Evolutionary conservation across 139 green algal species (phyloP).

Genomic region (Volvox africanus): DNA sequence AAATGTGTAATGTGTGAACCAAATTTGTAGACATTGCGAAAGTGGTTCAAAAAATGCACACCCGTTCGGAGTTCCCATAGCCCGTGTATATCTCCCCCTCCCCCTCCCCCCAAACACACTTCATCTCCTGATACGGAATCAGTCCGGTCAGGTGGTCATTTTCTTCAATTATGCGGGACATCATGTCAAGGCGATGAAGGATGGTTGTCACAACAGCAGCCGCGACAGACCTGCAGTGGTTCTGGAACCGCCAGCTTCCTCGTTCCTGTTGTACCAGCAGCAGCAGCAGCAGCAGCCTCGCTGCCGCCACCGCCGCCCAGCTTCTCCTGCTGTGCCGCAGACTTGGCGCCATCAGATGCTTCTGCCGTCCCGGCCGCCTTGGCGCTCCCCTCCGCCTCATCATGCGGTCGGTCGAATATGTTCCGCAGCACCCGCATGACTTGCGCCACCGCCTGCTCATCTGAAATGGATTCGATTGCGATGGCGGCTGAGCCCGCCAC

Average conservation of each 20-base stretch:
- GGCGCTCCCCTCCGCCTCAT: neutral
- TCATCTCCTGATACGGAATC: too few relatives aligned
- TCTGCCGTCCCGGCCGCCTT: neutral
- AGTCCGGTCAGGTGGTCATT: too few relatives aligned
- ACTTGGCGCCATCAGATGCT: neutral
- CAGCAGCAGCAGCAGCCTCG: neutral
- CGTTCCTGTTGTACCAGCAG: neutral
- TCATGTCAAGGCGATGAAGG: too few relatives aligned
- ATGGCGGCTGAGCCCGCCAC: conserved; percentile 80
- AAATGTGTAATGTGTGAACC: too few relatives aligned
- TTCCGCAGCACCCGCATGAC: conserved; percentile 84
- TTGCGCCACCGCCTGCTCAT: conserved; percentile 65
- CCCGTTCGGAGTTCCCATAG: too few relatives aligned
- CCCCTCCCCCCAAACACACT: too few relatives aligned
- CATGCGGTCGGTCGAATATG: conserved; percentile 74
- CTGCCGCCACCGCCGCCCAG: neutral
- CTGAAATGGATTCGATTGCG: conserved; percentile 25
- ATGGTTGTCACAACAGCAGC: neutral
- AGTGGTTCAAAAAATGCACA: too few relatives aligned
- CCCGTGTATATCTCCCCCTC: too few relatives aligned
- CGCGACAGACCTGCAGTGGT: conserved; percentile 56
- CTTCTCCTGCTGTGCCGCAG: neutral
- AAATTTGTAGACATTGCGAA: too few relatives aligned
- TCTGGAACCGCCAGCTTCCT: conserved; percentile 71
- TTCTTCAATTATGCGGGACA: too few relatives aligned